These are phyloP conservation scores for Saturnispora ahearnii DNA, from an alignment of 805 yeast genomes.

Conservation along the genomic window DNA sequence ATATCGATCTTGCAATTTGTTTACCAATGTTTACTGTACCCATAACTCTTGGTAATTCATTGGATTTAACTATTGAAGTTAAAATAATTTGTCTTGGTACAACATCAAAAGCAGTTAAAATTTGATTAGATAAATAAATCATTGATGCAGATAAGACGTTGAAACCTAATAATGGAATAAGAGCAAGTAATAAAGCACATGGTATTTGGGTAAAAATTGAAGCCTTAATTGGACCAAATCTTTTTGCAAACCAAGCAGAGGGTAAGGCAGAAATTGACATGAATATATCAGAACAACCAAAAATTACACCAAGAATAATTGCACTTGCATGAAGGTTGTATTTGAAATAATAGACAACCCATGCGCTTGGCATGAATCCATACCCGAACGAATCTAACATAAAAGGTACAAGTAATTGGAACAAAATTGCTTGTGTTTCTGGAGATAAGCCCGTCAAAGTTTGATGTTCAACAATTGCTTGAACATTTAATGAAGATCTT, in stretches of 20 bases:
- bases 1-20: constrained; percentile 74
- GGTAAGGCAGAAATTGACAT: constrained; percentile 68
- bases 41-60: constrained; percentile 66
- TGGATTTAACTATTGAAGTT: constrained; percentile 52
- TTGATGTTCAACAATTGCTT: constrained; percentile 18
- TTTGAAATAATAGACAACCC: constrained; percentile 79
- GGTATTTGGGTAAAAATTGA: constrained; percentile 71
- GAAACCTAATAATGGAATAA: constrained; percentile 39
- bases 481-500: constrained; percentile 13
- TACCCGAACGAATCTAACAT: constrained; percentile 82
- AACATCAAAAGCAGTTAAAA: constrained; percentile 78
- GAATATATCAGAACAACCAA: constrained; percentile 52
- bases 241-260: constrained; percentile 59
- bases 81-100: constrained; percentile 81
- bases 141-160: constrained; percentile 36
- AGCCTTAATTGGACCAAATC: constrained; percentile 71
- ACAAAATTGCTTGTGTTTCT: constrained; percentile 35
- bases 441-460: constrained; percentile 32
- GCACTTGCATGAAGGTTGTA: constrained; percentile 46
- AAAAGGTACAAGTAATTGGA: constrained; percentile 49
- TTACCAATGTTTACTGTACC: constrained; percentile 83
- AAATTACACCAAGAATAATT: constrained; percentile 53
- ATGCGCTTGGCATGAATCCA: constrained; percentile 82
- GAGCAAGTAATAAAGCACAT: constrained; percentile 53
- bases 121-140: constrained; percentile 45